A percentile compares a stretch with the other conserved stretches of the same genome.
Conservation (phyloP, 2,329 filamentous ascomycete genomes). For the Hymenoscyphus linearis region DNA sequence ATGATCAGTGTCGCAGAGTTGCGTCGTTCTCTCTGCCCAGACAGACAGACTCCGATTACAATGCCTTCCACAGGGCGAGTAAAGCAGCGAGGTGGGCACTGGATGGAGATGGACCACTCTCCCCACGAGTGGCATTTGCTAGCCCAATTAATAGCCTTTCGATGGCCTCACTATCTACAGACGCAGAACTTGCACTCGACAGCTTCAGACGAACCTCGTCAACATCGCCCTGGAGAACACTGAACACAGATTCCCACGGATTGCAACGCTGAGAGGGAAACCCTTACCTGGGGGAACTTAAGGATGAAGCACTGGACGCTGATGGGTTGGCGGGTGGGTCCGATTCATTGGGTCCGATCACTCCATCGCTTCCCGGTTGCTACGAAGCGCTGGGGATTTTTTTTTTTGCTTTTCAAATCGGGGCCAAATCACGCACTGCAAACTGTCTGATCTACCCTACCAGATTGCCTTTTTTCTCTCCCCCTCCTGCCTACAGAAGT, state of each 20-base stretch:
- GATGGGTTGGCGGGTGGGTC: background rate
- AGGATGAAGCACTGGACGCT: background rate
- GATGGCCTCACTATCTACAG: background rate
- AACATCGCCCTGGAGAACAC: too few relatives aligned
- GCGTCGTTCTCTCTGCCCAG: background rate
- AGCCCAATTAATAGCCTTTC: background rate
- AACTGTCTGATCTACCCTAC: too few relatives aligned
- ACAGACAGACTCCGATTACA: background rate
- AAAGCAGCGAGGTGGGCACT: conserved; percentile 21
- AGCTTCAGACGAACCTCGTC: background rate
- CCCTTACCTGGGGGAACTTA: background rate
- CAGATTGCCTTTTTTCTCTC: too few relatives aligned
- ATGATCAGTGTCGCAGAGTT: conserved; percentile 10
- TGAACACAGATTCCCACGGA: background rate
- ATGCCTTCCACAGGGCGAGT: conserved; percentile 2
- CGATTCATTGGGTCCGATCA: background rate
- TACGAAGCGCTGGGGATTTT: too few relatives aligned
- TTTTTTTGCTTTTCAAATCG: too few relatives aligned
- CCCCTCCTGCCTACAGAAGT: too few relatives aligned
- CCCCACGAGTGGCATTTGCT: background rate
- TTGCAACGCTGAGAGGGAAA: background rate
- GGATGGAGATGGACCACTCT: background rate
- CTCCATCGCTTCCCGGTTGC: background rate
- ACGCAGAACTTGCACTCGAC: background rate
- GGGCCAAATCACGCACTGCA: too few relatives aligned